Evolutionary conservation across 2,329 filamentous ascomycete species (phyloP), one percentile per base, ranked within the genome.

Genomic region (Arthrobotrys musiformis): DNA sequence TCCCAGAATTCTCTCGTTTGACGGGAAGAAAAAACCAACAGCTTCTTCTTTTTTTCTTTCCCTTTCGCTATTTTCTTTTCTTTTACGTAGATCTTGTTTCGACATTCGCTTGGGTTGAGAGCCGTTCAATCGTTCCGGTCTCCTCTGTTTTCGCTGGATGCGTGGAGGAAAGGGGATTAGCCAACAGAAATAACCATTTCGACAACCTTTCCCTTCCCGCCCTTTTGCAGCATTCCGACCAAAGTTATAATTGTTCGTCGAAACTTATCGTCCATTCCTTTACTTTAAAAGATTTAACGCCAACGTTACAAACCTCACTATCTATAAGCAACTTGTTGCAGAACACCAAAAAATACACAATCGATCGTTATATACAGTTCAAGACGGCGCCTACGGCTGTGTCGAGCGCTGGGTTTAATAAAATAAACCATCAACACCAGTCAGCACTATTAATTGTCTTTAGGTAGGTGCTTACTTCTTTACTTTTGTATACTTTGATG

Each of bases 71-170:
- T 69, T 48, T 48, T 48, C 9, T 56, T 46, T 37, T 40, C 30
- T 40, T 74, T 54, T 42, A 60, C 42, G 56, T 19, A 69, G 62
- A 70, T 68, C 54, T 70, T 69, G 62, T 79, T 78, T 78, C 74
- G 77, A 73, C 77, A 66, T 64, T 77, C 74, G 73, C 74, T 69
- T 73, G 33, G 40, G 67, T 58, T 52, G 58, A 64, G 50, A 66
- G 35, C 50, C 37, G n/a, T 40, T 52, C 58, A 67, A 68, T 70
- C 77, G 24, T 63, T 63, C 62, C 58, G 72, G 52, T 72, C 52
- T 79, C 77, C 72, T 79, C 77, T 67, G 67, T 64, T 67, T 77
- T 66, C 66, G 73, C 66, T 77, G 64, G 73, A n/a, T 56, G 61
- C 66, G 66, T 76, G 64, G 48, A 69, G 73, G 58, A 77, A 66